These are phyloP conservation scores for Priceomyces castillae DNA, from an alignment of 805 yeast species.

Conservation along the genomic window DNA sequence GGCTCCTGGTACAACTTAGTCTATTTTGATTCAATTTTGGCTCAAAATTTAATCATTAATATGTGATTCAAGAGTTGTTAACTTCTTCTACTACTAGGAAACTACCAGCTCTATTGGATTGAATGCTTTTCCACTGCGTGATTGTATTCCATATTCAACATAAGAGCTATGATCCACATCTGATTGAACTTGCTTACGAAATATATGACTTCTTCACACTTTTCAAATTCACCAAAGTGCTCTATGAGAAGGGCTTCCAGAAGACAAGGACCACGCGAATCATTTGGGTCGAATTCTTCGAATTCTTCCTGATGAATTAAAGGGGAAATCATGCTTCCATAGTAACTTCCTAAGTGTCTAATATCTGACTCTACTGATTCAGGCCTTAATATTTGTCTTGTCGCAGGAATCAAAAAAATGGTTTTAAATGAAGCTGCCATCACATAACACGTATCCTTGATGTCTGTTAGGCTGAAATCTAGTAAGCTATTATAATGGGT, in stretches of 20 bases:
- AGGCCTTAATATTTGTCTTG: not conserved
- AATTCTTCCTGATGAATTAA: not conserved
- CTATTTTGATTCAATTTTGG: no score
- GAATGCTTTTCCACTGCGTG: not conserved
- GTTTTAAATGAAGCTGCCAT: slow-evolving; percentile 22
- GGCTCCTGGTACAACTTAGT: no score
- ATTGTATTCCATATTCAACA: slow-evolving; percentile 15
- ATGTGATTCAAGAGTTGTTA: no score
- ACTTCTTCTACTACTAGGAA: no score
- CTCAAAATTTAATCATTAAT: no score
- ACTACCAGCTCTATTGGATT: no score
- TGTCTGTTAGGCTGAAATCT: slow-evolving; percentile 25
- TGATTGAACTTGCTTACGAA: slow-evolving; percentile 24
- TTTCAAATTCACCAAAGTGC: not conserved
- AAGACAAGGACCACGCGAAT: not conserved
- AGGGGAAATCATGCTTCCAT: not conserved
- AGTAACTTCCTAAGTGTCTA: not conserved
- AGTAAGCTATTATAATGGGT: slow-evolving; percentile 3
- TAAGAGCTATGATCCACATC: slow-evolving; percentile 26
- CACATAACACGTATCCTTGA: slow-evolving; percentile 21
- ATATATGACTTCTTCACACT: slow-evolving; percentile 9
- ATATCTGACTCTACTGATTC: not conserved
- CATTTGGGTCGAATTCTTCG: not conserved
- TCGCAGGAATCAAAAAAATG: slow-evolving; percentile 24
- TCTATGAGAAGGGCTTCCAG: not conserved